Percentiles rank a stretch among this genome's conserved stretches.
phyloP scores from a whole-genome alignment of 2,329 filamentous ascomycete species.

The Fusarium brachygibbosum region DNA sequence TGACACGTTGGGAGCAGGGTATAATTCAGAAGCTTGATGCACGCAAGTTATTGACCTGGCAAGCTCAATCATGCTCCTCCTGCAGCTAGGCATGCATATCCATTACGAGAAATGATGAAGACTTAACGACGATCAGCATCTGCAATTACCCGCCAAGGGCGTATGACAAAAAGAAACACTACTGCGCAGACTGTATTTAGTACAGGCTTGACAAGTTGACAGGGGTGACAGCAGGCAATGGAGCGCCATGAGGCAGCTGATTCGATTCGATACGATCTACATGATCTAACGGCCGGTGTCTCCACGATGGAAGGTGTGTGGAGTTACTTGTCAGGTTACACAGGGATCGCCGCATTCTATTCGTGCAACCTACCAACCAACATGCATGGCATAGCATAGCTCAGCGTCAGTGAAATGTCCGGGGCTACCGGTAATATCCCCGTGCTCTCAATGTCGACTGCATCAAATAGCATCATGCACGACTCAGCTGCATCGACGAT shows the following conservation, averaged over 20 bases:
- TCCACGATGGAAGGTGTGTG: constrained; percentile 21
- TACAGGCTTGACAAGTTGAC: constrained; percentile 12
- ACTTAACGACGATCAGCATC: not conserved
- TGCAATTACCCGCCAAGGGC: not conserved
- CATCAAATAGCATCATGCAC: constrained; percentile 12
- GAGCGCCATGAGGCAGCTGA: constrained; percentile 7
- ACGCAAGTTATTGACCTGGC: constrained; percentile 17
- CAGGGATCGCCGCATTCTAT: constrained; percentile 29
- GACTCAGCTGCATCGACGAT: constrained; percentile 3
- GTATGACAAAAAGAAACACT: constrained; percentile 2
- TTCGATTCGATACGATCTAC: constrained; percentile 20
- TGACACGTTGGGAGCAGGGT: constrained; percentile 14
- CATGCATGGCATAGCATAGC: constrained; percentile 23
- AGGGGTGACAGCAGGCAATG: constrained; percentile 9
- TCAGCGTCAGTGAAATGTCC: constrained; percentile 12
- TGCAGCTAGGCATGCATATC: constrained; percentile 9
- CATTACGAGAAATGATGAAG: constrained; percentile 24
- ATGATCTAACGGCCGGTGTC: constrained; percentile 18
- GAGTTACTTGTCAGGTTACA: constrained; percentile 38
- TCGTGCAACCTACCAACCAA: constrained; percentile 2
- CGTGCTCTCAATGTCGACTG: constrained; percentile 8
- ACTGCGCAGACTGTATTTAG: constrained; percentile 1
- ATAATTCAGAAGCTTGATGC: constrained; percentile 20
- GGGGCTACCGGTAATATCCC: constrained; percentile 27
- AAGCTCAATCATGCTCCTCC: constrained; percentile 14